Conservation (phyloP, 768 basidiomycete genomes). For the Termitomyces heimii region DNA sequence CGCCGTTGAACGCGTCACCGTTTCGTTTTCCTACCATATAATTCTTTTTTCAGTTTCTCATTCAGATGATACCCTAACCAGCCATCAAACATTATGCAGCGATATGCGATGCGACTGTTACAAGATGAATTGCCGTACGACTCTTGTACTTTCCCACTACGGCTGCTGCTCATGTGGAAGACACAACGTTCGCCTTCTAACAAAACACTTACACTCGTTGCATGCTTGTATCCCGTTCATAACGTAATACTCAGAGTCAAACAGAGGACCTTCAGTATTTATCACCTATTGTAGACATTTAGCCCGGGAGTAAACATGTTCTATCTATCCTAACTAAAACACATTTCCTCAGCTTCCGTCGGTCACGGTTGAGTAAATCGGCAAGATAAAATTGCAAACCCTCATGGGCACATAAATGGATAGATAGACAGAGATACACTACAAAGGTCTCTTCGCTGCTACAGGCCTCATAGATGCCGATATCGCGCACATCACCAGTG, state of each 20-base stretch:
- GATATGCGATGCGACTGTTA: background rate
- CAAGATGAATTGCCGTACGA: background rate
- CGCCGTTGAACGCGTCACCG: conserved; percentile 11
- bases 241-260: background rate
- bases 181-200: conserved; percentile 1
- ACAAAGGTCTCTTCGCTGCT: conserved; percentile 28
- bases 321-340: conserved; percentile 3
- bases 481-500: conserved; percentile 58
- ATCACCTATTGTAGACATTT: conserved; percentile 9
- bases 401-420: background rate
- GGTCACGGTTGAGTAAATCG: background rate
- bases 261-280: conserved; percentile 6
- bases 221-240: background rate
- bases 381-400: background rate
- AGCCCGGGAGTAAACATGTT: conserved; percentile 10
- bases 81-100: background rate
- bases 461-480: conserved; percentile 51
- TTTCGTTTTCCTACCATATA: too few species aligned
- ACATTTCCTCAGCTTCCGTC: background rate
- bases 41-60: background rate
- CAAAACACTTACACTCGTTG: conserved; percentile 2
- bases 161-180: conserved; percentile 3
- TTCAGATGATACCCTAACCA: conserved; percentile 9
- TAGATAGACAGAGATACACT: conserved; percentile 9
- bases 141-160: background rate